A percentile compares a stretch with the other conserved stretches of the same genome.
phyloP scores from a whole-genome alignment of 2,329 filamentous ascomycete genomes.

The Pseudocercospora cruenta region DNA sequence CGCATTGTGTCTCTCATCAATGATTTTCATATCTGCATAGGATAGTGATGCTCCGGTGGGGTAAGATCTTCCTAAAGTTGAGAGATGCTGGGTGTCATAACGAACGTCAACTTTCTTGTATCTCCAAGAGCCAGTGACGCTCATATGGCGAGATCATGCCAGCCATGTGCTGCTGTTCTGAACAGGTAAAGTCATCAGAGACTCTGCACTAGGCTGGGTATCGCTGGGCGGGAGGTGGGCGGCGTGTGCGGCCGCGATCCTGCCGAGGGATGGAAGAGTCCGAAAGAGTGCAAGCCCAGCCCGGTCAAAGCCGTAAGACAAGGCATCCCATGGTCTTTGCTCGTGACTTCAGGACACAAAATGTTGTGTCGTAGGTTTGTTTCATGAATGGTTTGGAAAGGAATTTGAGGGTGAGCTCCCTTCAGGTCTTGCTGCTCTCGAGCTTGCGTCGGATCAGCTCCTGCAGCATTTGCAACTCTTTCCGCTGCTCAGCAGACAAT shows the following conservation, averaged over 20 bases:
- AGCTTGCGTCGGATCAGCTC: conserved; percentile 42
- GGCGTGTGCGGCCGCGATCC: conserved; percentile 2
- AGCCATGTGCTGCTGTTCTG: not conserved
- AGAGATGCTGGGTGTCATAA: not conserved
- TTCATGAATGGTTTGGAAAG: not conserved
- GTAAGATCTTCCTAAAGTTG: not conserved
- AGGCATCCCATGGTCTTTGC: not conserved
- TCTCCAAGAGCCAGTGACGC: not conserved
- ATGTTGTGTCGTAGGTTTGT: not conserved
- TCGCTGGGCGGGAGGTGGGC: not conserved
- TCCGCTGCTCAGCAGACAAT: conserved; percentile 40
- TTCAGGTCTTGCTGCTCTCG: conserved; percentile 35
- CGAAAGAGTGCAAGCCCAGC: conserved; percentile 1
- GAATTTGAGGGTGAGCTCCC: not conserved
- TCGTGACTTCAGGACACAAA: not conserved
- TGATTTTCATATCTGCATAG: not conserved
- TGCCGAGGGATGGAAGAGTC: not conserved
- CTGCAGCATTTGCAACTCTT: conserved; percentile 39
- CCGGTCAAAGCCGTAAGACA: conserved; percentile 7
- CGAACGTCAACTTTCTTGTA: not conserved
- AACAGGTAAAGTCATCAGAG: not conserved
- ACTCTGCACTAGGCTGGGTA: not conserved
- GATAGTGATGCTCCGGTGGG: not conserved
- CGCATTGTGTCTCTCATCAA: not conserved
- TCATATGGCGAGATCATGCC: not conserved